These are phyloP conservation scores for Blastomyces parvus DNA, from an alignment of 2,329 filamentous ascomycete genomes.

Conservation along the genomic window DNA sequence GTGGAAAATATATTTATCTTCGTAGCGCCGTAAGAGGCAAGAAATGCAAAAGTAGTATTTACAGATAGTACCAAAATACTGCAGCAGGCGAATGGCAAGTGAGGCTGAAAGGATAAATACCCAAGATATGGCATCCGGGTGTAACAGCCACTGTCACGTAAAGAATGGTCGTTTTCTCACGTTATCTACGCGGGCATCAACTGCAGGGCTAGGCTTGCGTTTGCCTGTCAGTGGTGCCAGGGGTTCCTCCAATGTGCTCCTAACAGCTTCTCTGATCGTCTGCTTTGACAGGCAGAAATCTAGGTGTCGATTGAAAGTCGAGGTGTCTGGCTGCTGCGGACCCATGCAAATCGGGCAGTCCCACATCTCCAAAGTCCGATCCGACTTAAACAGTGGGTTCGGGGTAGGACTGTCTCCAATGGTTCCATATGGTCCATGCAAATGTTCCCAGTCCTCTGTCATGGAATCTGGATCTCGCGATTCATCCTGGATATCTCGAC, in stretches of 20 bases:
- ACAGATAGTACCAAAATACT: not conserved
- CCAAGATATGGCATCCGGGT: not conserved
- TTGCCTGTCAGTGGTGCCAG: conserved; percentile 20
- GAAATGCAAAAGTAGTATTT: not conserved
- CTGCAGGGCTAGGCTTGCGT: conserved; percentile 26
- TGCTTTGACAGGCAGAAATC: conserved; percentile 80
- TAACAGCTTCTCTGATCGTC: conserved; percentile 74
- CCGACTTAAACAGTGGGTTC: not conserved
- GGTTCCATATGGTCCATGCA: not conserved
- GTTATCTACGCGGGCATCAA: conserved; percentile 27
- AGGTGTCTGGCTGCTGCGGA: conserved; percentile 65
- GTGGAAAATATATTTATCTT: not conserved
- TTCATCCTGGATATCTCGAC: not conserved
- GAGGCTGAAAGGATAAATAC: not conserved
- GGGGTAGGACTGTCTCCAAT: not conserved
- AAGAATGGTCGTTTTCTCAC: conserved; percentile 18
- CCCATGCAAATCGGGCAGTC: conserved; percentile 79
- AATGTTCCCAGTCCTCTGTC: not conserved
- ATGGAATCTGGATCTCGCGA: not conserved
- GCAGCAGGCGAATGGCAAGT: not conserved
- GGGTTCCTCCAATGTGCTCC: conserved; percentile 35
- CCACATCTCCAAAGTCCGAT: conserved; percentile 45
- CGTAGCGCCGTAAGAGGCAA: not conserved
- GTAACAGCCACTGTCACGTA: conserved; percentile 2
- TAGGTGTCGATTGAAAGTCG: conserved; percentile 79